These are phyloP conservation scores for Amanita brunnescens DNA, from an alignment of 768 basidiomycete species.

Conservation along the genomic window DNA sequence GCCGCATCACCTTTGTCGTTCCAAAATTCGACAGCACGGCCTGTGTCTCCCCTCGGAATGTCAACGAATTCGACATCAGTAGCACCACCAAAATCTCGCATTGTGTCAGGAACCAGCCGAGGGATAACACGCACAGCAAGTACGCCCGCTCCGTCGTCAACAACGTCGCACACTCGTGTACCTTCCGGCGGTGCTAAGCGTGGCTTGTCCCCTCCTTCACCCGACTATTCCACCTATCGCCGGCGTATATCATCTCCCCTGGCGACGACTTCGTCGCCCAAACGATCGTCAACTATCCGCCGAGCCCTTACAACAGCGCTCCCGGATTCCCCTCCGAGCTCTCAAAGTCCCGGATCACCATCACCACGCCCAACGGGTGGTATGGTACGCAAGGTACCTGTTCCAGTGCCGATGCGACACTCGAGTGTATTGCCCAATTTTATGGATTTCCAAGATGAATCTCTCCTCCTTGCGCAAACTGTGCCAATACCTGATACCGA, in stretches of 20 bases:
- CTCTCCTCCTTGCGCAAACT: constrained; percentile 58
- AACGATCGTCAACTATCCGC: constrained; percentile 26
- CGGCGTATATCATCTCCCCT: constrained; percentile 46
- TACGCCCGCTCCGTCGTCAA: neutral
- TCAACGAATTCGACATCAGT: constrained; percentile 42
- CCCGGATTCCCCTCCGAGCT: constrained; percentile 26
- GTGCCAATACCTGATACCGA: constrained; percentile 75
- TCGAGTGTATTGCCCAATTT: constrained; percentile 35
- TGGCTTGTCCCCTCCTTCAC: constrained; percentile 33
- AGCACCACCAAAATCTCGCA: constrained; percentile 34
- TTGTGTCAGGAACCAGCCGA: constrained; percentile 24
- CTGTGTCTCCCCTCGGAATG: constrained; percentile 39
- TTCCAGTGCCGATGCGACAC: constrained; percentile 31
- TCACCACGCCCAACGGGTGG: constrained; percentile 19
- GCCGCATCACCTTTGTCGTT: constrained; percentile 34
- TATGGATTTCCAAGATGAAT: constrained; percentile 40
- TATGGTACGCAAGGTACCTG: constrained; percentile 16
- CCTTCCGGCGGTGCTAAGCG: constrained; percentile 27
- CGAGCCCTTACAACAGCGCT: constrained; percentile 29
- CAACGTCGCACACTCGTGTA: constrained; percentile 29
- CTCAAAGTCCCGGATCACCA: constrained; percentile 23
- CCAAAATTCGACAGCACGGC: constrained; percentile 30
- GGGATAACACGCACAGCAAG: constrained; percentile 1
- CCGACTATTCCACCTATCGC: constrained; percentile 27
- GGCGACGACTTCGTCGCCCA: constrained; percentile 21